Evolutionary conservation across 192 early-diverging fungal genomes (phyloP).

Genomic region (Geranomyces variabilis): DNA sequence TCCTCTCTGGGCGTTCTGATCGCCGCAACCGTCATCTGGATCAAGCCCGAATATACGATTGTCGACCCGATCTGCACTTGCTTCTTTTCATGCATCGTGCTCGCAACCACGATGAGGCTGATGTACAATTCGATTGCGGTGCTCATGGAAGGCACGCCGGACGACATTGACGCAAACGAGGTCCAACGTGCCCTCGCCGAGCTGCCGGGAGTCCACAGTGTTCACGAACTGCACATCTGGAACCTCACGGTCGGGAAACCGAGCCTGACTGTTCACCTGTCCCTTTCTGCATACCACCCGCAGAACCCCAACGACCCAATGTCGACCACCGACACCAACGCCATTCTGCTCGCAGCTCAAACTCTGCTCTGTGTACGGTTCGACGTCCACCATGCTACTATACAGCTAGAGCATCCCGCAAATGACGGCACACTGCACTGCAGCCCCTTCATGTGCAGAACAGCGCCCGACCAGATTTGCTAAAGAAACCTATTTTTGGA

Average conservation of each 20-base stretch:
- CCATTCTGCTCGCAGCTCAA: constrained; percentile 44
- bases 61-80: constrained; percentile 87
- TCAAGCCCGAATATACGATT: constrained; percentile 59
- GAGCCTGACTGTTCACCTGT: constrained; percentile 41
- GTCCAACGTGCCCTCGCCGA: constrained; percentile 47
- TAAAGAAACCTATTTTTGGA: too few species aligned
- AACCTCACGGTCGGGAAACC: constrained; percentile 56
- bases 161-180: constrained; percentile 47
- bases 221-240: constrained; percentile 68
- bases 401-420: constrained; percentile 50
- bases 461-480: too few species aligned
- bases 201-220: constrained; percentile 53
- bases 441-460: constrained; percentile 28
- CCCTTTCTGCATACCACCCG: constrained; percentile 24
- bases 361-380: constrained; percentile 46
- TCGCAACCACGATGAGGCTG: constrained; percentile 68
- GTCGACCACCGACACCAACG: constrained; percentile 33
- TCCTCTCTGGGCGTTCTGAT: constrained; percentile 80
- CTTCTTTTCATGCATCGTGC: constrained; percentile 74
- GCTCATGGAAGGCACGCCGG: constrained; percentile 75
- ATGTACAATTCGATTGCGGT: constrained; percentile 66
- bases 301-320: constrained; percentile 20
- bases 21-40: constrained; percentile 67
- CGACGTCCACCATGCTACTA: constrained; percentile 55
- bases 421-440: constrained; percentile 11